Base-by-base conservation (phyloP, 768 basidiomycete species). In the Boletus edulis region DNA sequence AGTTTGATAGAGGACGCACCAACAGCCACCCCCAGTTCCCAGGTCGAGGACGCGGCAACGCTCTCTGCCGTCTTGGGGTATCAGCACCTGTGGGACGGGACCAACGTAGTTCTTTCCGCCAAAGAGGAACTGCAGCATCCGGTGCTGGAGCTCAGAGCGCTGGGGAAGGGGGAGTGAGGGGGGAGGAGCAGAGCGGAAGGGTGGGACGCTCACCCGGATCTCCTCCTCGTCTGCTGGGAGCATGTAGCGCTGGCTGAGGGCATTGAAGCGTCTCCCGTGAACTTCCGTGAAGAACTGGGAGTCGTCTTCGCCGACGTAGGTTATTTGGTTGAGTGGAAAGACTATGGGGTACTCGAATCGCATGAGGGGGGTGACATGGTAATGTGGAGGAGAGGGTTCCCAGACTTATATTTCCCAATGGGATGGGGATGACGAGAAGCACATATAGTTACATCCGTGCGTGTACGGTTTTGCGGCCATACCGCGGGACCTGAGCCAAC, bases 201-300 rank as follows among this genome's bases (percentile, higher is more conserved):
- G 37, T 18, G 4, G 27, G 34, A 54, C 45, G 46, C 69, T 58
- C 61, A 85, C 86, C 67, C 79, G 80, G 62, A 83, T 73, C 73
- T 87, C 87, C 47, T 87, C 86, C 32, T 77, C 70, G 68, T 89
- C 86, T 5, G 79, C 81, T 35, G 86, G 86, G 51, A 89, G 79
- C 68, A 84, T 72, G 64, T 89, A 88, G 10, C 73, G 72, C 22
- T 64, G 63, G 58, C 82, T 85, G 62, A 86, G 70, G 18, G 75
- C 74, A 62, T 81, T 85, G 69, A 87, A 76, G 43, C 70, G 73
- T 45, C 85, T 77, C 32, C 77, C 81, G 67, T 84, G 74, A 34
- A 81, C 58, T 14, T 71, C 64, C 50, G 78, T 79, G 62, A 87
- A 88, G 70, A 76, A 86, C 27, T 75, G 67, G 32, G 76, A 73